phyloP scores from a whole-genome alignment of 129 eudicot genomes.

The sunflower (Helianthus annuus) region DNA sequence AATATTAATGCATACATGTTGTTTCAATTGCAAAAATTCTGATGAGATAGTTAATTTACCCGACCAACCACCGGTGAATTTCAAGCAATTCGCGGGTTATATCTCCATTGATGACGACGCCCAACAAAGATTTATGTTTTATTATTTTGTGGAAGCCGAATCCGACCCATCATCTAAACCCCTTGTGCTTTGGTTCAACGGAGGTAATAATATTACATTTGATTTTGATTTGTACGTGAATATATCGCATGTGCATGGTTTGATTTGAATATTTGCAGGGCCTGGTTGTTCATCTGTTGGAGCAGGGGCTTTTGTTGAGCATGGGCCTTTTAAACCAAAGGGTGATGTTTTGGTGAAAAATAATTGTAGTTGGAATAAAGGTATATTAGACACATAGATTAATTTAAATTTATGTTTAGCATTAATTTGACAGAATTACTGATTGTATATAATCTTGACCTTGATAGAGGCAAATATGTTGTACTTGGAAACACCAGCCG shows the following conservation, averaged over 20 bases:
- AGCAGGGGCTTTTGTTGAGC: conserved; percentile 76
- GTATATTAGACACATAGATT: conserved; percentile 16
- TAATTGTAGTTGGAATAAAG: conserved; percentile 87
- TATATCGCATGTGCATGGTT: not conserved
- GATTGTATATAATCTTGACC: no score
- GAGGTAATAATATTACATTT: conserved; percentile 39
- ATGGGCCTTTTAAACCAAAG: conserved; percentile 81
- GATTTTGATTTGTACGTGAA: not conserved
- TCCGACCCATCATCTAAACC: conserved; percentile 62
- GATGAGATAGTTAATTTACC: conserved; percentile 55
- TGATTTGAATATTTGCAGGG: conserved; percentile 45
- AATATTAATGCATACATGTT: conserved; percentile 13
- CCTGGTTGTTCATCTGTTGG: conserved; percentile 95
- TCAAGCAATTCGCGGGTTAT: conserved; percentile 64
- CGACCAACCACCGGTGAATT: conserved; percentile 62
- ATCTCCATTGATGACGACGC: conserved; percentile 45
- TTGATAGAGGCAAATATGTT: conserved; percentile 80
- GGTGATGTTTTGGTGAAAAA: conserved; percentile 62
- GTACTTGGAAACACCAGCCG: conserved; percentile 89
- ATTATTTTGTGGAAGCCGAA: conserved; percentile 78
- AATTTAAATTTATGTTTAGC: no score
- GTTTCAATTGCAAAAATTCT: not conserved
- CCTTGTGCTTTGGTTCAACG: conserved; percentile 79
- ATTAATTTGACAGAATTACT: no score
- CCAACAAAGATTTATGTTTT: conserved; percentile 48